Conservation (phyloP, 352 stramenopile species). For the Phytopythium sindhum region DNA sequence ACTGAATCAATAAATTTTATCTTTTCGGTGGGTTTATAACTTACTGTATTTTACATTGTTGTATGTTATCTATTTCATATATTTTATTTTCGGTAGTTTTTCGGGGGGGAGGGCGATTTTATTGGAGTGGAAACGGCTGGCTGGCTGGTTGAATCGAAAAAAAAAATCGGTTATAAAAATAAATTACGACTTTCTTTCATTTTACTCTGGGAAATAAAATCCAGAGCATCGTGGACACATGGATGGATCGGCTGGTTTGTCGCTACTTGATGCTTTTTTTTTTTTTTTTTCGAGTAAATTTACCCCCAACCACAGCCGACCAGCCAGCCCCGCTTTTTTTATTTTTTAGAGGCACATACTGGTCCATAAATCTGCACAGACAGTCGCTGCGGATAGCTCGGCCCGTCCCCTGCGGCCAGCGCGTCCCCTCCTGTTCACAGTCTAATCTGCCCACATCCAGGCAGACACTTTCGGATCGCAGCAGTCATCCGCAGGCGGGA, state of each 20-base stretch:
- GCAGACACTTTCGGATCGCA: neutral
- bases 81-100: no score
- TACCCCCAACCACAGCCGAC: neutral
- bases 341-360: neutral
- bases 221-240: neutral
- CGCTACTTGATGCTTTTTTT: no score
- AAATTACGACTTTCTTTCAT: no score
- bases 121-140: no score
- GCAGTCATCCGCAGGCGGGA: neutral
- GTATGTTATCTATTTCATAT: no score
- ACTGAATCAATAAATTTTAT: no score
- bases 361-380: slow-evolving; percentile 3
- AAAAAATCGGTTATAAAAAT: no score
- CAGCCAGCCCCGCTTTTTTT: neutral
- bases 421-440: neutral
- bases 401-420: neutral
- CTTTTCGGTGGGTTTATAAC: no score
- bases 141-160: no score
- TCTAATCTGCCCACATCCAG: neutral
- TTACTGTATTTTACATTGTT: no score
- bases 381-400: neutral
- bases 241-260: neutral
- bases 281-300: neutral
- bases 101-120: no score
- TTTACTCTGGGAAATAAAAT: no score